Evolutionary conservation across 2,329 filamentous ascomycete species (phyloP).

Genomic region (Penicillium sp.): DNA sequence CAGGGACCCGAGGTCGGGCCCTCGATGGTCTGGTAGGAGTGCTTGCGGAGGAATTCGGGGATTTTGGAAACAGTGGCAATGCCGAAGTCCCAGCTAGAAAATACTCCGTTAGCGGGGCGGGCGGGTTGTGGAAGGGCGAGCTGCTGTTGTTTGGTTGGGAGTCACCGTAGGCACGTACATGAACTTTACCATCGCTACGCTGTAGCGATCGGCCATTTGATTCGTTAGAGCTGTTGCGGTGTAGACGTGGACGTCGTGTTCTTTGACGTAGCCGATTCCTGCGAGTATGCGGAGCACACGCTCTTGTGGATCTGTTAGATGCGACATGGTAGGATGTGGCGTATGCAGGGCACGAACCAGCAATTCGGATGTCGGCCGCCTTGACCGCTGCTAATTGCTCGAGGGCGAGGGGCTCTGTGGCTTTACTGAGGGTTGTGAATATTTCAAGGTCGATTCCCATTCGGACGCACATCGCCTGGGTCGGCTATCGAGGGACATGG

Average conservation of each 20-base stretch:
- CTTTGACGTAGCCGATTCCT: slow-evolving; percentile 23
- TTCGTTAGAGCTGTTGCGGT: slow-evolving; percentile 20
- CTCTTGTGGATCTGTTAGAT: slow-evolving; percentile 12
- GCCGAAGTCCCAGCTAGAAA: slow-evolving; percentile 19
- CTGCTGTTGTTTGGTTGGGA: no score
- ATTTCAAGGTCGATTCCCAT: slow-evolving; percentile 25
- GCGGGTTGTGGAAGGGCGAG: no score
- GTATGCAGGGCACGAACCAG: slow-evolving; percentile 9
- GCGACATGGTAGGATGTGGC: background rate
- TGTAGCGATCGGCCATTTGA: slow-evolving; percentile 19
- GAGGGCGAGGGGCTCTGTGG: slow-evolving; percentile 6
- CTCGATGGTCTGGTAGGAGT: slow-evolving; percentile 16
- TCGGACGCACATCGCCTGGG: slow-evolving; percentile 21
- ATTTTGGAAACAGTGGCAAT: slow-evolving; percentile 16
- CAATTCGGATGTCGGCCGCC: slow-evolving; percentile 15
- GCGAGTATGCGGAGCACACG: slow-evolving; percentile 24
- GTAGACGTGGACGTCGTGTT: slow-evolving; percentile 20
- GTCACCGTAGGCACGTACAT: slow-evolving; percentile 13
- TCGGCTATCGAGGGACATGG: slow-evolving; percentile 16
- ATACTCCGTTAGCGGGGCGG: background rate
- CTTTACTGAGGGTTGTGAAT: slow-evolving; percentile 19
- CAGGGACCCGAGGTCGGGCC: slow-evolving; percentile 15
- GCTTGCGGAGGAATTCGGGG: slow-evolving; percentile 20
- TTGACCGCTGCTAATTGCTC: slow-evolving; percentile 22
- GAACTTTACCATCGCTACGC: slow-evolving; percentile 19